Evolutionary conservation across 306 rosid genomes (phyloP), one percentile per base, ranked within the genome.

Genomic region (Boehmeria nivea): DNA sequence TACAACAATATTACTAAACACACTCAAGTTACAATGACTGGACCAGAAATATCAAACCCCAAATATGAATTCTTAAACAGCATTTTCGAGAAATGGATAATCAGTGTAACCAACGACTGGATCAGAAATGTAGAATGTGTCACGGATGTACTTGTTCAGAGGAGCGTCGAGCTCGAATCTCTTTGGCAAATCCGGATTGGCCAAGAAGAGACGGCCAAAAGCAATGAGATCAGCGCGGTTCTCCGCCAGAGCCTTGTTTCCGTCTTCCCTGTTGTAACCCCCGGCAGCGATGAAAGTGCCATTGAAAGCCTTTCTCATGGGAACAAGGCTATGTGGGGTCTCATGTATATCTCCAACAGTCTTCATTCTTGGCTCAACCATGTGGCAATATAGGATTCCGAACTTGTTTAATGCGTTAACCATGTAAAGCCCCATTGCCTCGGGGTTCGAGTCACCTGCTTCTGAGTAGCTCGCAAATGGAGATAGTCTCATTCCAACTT

Each of bases 401-500:
- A 54, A 64, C 27, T 79, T 60, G 38, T 57, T 77, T 36, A 84
- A 27, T 1, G 74, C 62, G 2, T 55, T 31, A 0, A 69, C 94
- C 82, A 88, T 61, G 60, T 80, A 42, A 21, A 82, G 38, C 16
- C 76, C 88, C 20, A 88, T 45, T 14, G 77, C 81, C 12, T 63
- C 43, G n/a, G 94, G 96, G 54, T 84, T 42, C 0, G 96, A 75
- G 51, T 88, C 96, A n/a, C 67, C 79, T 1, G 84, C 72, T 19
- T 72, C 82, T 38, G 61, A 71, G 24, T 61, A 82, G 39, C 77
- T 60, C 0, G 82, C 61, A 20, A 75, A 84, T n/a, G 96, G 94
- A 6, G 96, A 88, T 1, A 84, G 75, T 57, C 88, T 75, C 2
- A 88, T 67, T 36, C 96, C 96, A 24, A 84, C 94, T 71, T 43